Evolutionary conservation across 2,329 filamentous ascomycete genomes (phyloP).

Genomic region (Ophiostoma ulmi): DNA sequence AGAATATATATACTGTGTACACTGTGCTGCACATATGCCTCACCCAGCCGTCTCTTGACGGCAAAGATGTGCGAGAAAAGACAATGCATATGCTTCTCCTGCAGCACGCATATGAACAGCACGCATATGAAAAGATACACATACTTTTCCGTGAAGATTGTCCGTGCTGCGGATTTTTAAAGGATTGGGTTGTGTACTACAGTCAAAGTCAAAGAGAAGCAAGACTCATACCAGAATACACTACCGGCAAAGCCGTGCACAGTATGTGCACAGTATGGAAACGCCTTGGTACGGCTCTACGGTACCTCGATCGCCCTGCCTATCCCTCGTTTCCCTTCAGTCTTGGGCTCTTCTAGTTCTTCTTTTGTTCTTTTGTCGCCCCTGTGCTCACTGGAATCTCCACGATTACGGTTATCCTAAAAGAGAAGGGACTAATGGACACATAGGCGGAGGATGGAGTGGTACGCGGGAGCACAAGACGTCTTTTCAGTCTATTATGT

Average conservation of each 20-base stretch:
- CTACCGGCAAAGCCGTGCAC: slow-evolving; percentile 5
- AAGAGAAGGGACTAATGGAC: slow-evolving; percentile 15
- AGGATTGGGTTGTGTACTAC: too few species aligned
- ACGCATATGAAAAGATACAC: too few species aligned
- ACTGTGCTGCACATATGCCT: neutral
- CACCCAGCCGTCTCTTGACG: neutral
- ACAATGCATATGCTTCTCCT: neutral
- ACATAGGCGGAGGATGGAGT: neutral
- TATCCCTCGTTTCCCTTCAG: neutral
- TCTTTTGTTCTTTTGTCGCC: neutral
- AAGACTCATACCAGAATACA: neutral
- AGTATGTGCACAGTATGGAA: neutral
- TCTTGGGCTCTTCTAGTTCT: neutral
- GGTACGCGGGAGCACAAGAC: neutral
- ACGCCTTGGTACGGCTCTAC: neutral
- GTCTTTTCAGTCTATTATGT: neutral
- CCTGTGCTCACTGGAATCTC: slow-evolving; percentile 16
- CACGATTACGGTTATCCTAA: slow-evolving; percentile 12
- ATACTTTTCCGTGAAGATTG: neutral
- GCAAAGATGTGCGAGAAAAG: neutral
- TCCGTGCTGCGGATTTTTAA: neutral
- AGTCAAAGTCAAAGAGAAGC: too few species aligned
- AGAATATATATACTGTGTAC: neutral
- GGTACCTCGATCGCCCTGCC: neutral
- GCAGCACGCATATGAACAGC: neutral